phyloP scores from a whole-genome alignment of 495 filamentous ascomycete genomes.

The Trichoderma reesei region DNA sequence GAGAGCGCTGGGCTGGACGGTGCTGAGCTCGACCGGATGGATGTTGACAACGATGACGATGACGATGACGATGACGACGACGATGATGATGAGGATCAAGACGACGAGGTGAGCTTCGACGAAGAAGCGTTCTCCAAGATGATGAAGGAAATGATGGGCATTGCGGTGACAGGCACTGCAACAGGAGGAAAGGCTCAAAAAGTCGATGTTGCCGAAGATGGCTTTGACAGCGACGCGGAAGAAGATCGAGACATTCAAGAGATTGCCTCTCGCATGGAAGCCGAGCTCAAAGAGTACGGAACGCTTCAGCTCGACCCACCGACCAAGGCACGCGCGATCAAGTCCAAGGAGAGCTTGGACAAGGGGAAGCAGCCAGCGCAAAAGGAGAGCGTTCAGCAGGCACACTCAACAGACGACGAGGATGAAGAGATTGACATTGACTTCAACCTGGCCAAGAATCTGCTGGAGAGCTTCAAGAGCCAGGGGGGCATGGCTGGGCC shows the following conservation, averaged over 20 bases:
- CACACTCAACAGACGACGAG: conserved; percentile 24
- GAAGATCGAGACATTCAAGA: conserved; percentile 62
- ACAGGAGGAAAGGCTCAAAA: conserved; percentile 2
- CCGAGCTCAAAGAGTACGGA: conserved; percentile 67
- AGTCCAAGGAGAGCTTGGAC: conserved; percentile 11
- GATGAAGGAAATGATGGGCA: conserved; percentile 94
- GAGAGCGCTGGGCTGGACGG: conserved; percentile 71
- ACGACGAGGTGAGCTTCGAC: conserved; percentile 69
- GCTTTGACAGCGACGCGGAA: conserved; percentile 28
- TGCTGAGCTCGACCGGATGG: conserved; percentile 67
- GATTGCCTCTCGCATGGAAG: conserved; percentile 68
- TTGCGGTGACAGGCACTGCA: conserved; percentile 36
- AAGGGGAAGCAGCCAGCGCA: conserved; percentile 12
- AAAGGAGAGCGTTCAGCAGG: not conserved
- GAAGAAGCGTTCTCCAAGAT: conserved; percentile 74
- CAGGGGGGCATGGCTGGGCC: conserved; percentile 80
- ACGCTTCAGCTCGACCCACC: conserved; percentile 54
- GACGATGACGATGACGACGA: conserved; percentile 32
- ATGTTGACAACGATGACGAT: conserved; percentile 53
- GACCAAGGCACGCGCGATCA: conserved; percentile 18
- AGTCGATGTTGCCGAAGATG: conserved; percentile 22
- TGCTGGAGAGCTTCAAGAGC: conserved; percentile 84
- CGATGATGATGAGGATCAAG: conserved; percentile 46
- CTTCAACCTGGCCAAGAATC: conserved; percentile 79
- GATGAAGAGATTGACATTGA: conserved; percentile 61